Evolutionary conservation across 352 stramenopile genomes (phyloP), one percentile per base, ranked within the genome.

Genomic region (Globisporangium spiculum): DNA sequence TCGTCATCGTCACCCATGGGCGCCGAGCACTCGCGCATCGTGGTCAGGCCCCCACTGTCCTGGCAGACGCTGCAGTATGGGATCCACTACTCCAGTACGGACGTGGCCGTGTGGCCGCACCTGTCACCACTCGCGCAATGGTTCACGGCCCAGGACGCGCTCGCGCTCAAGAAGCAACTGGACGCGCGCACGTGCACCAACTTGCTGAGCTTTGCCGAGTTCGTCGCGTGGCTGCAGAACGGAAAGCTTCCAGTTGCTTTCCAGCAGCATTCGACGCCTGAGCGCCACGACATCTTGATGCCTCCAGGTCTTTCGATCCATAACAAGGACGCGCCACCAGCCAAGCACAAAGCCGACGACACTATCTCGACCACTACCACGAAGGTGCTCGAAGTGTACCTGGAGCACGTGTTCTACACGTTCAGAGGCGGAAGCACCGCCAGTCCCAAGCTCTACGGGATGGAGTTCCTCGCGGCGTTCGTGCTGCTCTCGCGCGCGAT

Each of bases 361-460:
- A 60, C 58, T 24, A 32, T n/a, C 0, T 41, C 34, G 26, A 32
- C 68, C 36, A 72, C 75, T 54, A 10, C 68, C 44, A 72, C 75
- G 53, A 10, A 74, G 41, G 63, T 89, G 52, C 26, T 89, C 55
- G 81, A 89, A 59, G 74, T 80, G 22, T 71, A 80, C 26, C 26
- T 92, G n/a, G 78, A 87, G 53, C 81, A 92, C 68, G 61, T 89
- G 5, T 92, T 92, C 68, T 59, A 78, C 9, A 85, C 80, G n/a
- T 84, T 90, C 38, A 70, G 72, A 7, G 65, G 69, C 10, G 58
- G 66, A 5, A 68, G 32, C 22, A 24, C 24, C 2, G 50, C 38
- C 24, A 30, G 30, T 2, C 63, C 2, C 14, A 76, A 75, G 3
- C 14, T 92, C 20, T 91, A 83, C 30, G 84, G 76, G 10, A 71